Base-by-base conservation (phyloP, 495 filamentous ascomycete species). In the Aspergillus cavernicola region DNA sequence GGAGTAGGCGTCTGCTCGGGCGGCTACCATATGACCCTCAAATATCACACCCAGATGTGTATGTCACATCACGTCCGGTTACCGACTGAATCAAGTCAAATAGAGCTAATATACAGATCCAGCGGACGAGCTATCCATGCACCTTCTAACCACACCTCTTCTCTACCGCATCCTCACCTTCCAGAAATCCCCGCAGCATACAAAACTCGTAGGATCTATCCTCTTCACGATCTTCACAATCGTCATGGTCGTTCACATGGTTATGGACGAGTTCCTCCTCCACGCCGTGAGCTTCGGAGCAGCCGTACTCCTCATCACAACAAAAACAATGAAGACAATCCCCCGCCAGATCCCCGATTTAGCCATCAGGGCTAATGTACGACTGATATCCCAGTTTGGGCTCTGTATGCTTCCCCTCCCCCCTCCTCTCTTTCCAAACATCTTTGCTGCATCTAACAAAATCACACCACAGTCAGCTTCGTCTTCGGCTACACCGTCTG, bases 21-120 rank as follows among this genome's bases (percentile, higher is more conserved):
- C 3, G 62, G 58, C 0, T 69, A 65, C 50, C 66, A 69, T 41
- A 65, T 67, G 60, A 69, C 61, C 12, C 49, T 69, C 12, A 69
- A 67, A 57, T 69, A 69, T 40, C 64, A 67, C 38, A 69, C 66
- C 0, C 64, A 69, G 26, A 69, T 69, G 66, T 65, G 66, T 69
- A 60, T 1, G 60, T 55, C 15, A n/a, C n/a, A n/a, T n/a, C n/a
- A n/a, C n/a, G n/a, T n/a, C n/a, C n/a, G n/a, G n/a, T n/a, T n/a
- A n/a, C n/a, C n/a, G n/a, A n/a, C n/a, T n/a, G n/a, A n/a, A n/a
- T n/a, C n/a, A n/a, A n/a, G n/a, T n/a, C n/a, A n/a, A n/a, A n/a
- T n/a, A n/a, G n/a, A n/a, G n/a, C n/a, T n/a, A n/a, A n/a, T n/a
- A n/a, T n/a, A n/a, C n/a, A n/a, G n/a, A 22, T 26, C 18, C 28